Conservation (phyloP, 2,329 filamentous ascomycete genomes). For the Teratosphaeria viscida region DNA sequence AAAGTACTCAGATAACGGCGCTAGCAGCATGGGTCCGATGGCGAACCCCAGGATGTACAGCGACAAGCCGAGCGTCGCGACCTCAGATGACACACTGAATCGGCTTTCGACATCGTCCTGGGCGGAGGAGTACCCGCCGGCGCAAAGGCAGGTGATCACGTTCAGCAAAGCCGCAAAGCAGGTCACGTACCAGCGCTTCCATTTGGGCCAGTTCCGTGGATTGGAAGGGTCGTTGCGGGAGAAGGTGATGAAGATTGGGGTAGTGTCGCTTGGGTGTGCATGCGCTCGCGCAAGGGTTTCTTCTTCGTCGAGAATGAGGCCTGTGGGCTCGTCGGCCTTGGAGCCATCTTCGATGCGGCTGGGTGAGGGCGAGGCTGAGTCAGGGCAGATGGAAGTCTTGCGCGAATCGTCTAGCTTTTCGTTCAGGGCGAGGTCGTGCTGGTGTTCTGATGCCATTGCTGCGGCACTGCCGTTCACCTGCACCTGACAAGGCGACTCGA, state of each 20-base stretch:
- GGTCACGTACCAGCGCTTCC: slow-evolving; percentile 60
- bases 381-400: neutral
- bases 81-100: slow-evolving; percentile 28
- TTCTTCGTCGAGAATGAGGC: neutral
- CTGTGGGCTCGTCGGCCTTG: neutral
- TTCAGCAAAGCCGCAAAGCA: slow-evolving; percentile 55
- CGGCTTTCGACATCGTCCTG: slow-evolving; percentile 31
- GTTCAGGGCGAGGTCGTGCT: neutral
- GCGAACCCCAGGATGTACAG: slow-evolving; percentile 41
- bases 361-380: neutral
- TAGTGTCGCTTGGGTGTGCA: neutral
- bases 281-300: neutral
- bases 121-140: slow-evolving; percentile 35
- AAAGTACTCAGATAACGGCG: slow-evolving; percentile 50
- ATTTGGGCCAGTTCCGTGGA: slow-evolving; percentile 59
- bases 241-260: neutral
- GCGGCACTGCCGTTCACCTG: neutral
- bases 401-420: neutral
- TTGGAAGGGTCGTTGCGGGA: slow-evolving; percentile 55
- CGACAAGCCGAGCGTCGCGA: slow-evolving; percentile 25
- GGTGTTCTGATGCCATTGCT: neutral
- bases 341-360: neutral
- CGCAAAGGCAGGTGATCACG: slow-evolving; percentile 56
- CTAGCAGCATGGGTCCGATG: slow-evolving; percentile 54
- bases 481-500: neutral